Evolutionary conservation across 2,329 filamentous ascomycete genomes (phyloP).

Genomic region (Microcyclospora tardicrescens): DNA sequence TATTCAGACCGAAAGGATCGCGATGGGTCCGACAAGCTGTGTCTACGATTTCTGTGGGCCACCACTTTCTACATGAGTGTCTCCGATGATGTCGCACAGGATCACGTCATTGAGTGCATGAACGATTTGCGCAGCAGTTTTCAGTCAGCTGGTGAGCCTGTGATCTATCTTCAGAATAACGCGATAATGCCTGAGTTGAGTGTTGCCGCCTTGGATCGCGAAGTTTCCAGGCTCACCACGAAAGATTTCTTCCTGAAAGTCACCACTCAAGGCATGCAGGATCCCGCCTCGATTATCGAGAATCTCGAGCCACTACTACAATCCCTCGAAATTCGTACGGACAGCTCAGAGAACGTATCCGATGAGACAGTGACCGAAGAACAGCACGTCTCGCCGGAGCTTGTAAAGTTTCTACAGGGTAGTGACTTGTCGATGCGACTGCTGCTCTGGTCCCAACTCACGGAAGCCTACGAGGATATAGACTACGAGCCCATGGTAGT

Average conservation of each 20-base stretch:
- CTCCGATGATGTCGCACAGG: constrained; percentile 41
- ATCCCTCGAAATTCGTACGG: constrained; percentile 32
- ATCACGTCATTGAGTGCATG: constrained; percentile 49
- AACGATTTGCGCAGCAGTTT: constrained; percentile 48
- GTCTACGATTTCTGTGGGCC: constrained; percentile 53
- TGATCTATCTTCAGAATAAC: constrained; percentile 65
- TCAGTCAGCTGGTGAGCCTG: constrained; percentile 32
- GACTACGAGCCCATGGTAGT: constrained; percentile 78
- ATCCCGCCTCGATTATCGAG: constrained; percentile 77
- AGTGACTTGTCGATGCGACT: constrained; percentile 73
- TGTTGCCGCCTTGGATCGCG: constrained; percentile 67
- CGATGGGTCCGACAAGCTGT: constrained; percentile 28
- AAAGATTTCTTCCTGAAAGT: constrained; percentile 92
- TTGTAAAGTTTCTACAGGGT: constrained; percentile 71
- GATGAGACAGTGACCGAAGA: background rate
- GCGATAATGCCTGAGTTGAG: constrained; percentile 80
- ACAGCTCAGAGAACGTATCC: too few species aligned
- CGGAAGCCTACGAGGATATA: constrained; percentile 76
- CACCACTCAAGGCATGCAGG: constrained; percentile 68
- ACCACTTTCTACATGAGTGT: constrained; percentile 49
- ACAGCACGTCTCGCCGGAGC: constrained; percentile 44
- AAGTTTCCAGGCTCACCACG: constrained; percentile 83
- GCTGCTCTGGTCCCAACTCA: constrained; percentile 82
- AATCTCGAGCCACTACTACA: constrained; percentile 86
- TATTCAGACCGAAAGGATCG: constrained; percentile 12